Evolutionary conservation across 257 asterid genomes (phyloP), one percentile per base, ranked within the genome.

Genomic region (Ilex aquifolium): DNA sequence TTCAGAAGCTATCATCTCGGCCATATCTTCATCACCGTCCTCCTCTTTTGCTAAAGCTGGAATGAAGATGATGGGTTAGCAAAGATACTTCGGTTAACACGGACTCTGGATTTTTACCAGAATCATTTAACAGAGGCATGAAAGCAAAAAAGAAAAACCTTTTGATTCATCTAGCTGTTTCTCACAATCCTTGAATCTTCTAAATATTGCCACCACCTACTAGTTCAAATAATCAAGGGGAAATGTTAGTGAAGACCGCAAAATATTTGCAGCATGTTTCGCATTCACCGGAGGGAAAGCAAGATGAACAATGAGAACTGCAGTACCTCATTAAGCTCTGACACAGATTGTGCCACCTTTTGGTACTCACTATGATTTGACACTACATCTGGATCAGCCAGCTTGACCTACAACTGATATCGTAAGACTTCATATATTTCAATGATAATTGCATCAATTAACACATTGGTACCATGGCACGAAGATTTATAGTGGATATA

Each of bases 311-410:
- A 14, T 10, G 55, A 66, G 50, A 63, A 44, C 61, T 52, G 66
- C 64, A 66, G 54, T 72, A 93, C 99, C 93, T 90, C 97, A 61
- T 90, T 93, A 71, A 93, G 96, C 85, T 93, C 99, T 44, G 99
- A 69, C 77, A 93, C 53, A 40, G 99, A 93, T 78, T 82, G 90
- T 16, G 99, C 99, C 73, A 90, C 63, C 65, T 85, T 90, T 85
- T 84, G 93, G 78, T 93, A 93, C 71, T 93, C 99, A 40, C 82
- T 84, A 40, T 95, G 99, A 72, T 90, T 93, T 58, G 97, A 82
- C 66, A 73, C 85, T 31, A 93, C 85, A 65, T 87, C 99, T 56
- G 99, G 99, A 82, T 93, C 99, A 66, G 82, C 99, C 75, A 93
- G 74, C 76, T 75, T 93, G 65, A 78, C 90, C 99, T 93, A 72